Conservation (phyloP, 495 filamentous ascomycete species). For the Neurospora discreta region DNA sequence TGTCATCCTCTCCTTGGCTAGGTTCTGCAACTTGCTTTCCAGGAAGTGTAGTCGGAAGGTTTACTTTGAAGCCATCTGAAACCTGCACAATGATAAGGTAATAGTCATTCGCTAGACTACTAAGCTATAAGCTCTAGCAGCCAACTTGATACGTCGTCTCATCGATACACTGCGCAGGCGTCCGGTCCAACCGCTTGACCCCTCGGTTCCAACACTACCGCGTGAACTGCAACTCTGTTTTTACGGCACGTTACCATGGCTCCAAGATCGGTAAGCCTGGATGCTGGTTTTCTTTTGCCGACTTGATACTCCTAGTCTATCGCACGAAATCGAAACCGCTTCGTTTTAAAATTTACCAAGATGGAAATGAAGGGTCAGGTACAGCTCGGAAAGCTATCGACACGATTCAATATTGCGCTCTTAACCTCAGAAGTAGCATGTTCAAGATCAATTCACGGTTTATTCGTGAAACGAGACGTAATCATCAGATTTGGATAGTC, state of each 20-base stretch:
- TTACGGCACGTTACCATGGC: constrained; percentile 29
- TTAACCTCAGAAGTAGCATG: no score
- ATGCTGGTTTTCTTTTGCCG: background rate
- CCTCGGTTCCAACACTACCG: background rate
- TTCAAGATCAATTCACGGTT: no score
- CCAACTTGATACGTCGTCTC: background rate
- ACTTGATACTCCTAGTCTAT: no score
- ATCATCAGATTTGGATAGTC: no score
- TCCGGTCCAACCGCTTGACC: constrained; percentile 5
- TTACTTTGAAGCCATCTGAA: background rate
- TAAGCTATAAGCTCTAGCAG: background rate
- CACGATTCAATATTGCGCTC: no score
- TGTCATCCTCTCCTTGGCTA: background rate
- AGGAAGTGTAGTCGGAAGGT: background rate
- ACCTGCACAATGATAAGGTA: background rate
- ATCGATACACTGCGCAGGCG: background rate
- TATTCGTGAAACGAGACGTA: no score
- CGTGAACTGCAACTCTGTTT: constrained; percentile 25
- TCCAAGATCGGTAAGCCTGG: constrained; percentile 29
- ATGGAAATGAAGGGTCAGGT: no score
- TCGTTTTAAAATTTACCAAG: no score
- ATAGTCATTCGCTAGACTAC: background rate
- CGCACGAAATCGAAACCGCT: no score
- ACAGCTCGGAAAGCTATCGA: no score
- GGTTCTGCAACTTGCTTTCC: background rate